Base-by-base conservation (phyloP, 2,329 filamentous ascomycete genomes). In the Botrytis cinerea region DNA sequence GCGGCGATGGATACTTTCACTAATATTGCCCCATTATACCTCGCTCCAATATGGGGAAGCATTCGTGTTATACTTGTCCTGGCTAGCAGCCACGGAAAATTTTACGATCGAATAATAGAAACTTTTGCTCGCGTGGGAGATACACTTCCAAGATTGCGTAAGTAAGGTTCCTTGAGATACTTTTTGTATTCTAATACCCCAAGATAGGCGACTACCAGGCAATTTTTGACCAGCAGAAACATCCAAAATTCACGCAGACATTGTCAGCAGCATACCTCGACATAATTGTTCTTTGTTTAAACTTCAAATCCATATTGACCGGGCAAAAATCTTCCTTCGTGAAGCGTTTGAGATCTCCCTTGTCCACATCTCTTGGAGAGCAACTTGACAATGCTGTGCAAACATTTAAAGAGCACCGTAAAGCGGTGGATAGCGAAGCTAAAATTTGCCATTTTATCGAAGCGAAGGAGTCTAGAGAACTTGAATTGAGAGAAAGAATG, bases 21-120 rank as follows among this genome's bases (percentile, higher is more conserved):
- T 2, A 72, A 38, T 8, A 38, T 25, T n/a, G 40, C 40, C 3
- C 61, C 48, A 10, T 10, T 68, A 12, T 16, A 43, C 4, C 6
- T 72, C 20, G 46, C n/a, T 38, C 61, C 70, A 12, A 48, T 67
- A 7, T 60, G 48, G 40, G 61, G 48, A 1, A 45, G 70, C 25
- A 28, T 72, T 46, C 48, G 61, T 5, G 61, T 67, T 8, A 51
- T 72, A 20, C 70, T 67, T 35, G 32, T 28, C 1, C n/a, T 40
- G 0, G 48, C 61, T 22, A 60, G 32, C 22, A 60, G n/a, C 12
- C 38, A 67, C 5, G 48, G 46, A 22, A 72, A 66, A 2, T 72
- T 72, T 8, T 59, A 46, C 38, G 60, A 72, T 72, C 20, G n/a
- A 25, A 67, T 72, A 4, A 28, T 72, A 67, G 46, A 48, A 7